Percentiles rank a stretch among this genome's conserved stretches.
These are phyloP conservation scores for Volvox reticuliferus DNA, from an alignment of 139 green algal genomes.

Conservation along the genomic window DNA sequence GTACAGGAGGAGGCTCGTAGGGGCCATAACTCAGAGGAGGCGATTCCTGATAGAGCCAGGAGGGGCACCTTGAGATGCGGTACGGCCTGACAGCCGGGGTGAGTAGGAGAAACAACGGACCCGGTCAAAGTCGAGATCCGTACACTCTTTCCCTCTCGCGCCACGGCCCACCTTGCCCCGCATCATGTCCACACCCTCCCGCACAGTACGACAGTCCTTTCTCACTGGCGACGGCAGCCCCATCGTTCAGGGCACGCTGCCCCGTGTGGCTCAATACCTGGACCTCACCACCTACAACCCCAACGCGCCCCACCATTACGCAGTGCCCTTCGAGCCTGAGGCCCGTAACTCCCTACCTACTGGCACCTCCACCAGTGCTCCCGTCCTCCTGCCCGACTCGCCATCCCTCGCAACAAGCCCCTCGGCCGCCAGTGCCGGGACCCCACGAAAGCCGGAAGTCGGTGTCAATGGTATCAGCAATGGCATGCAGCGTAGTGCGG, in stretches of 20 bases:
- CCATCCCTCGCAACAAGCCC: background rate
- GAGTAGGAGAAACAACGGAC: too few relatives aligned
- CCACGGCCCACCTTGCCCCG: background rate
- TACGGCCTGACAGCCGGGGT: too few relatives aligned
- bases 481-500: background rate
- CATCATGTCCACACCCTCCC: background rate
- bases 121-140: too few relatives aligned
- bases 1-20: too few relatives aligned
- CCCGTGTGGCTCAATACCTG: background rate
- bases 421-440: background rate
- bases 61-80: too few relatives aligned
- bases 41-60: background rate
- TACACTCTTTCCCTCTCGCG: too few relatives aligned
- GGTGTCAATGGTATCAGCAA: background rate
- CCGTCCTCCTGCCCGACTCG: background rate
- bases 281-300: constrained; percentile 20
- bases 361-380: background rate
- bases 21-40: too few relatives aligned
- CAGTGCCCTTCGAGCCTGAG: background rate
- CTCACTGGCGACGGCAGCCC: background rate
- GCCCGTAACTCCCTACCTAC: background rate
- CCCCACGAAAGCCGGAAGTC: background rate
- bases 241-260: background rate
- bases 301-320: background rate
- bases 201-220: constrained; percentile 22